phyloP scores from a whole-genome alignment of 2,329 filamentous ascomycete genomes.

The Coniella vitis region DNA sequence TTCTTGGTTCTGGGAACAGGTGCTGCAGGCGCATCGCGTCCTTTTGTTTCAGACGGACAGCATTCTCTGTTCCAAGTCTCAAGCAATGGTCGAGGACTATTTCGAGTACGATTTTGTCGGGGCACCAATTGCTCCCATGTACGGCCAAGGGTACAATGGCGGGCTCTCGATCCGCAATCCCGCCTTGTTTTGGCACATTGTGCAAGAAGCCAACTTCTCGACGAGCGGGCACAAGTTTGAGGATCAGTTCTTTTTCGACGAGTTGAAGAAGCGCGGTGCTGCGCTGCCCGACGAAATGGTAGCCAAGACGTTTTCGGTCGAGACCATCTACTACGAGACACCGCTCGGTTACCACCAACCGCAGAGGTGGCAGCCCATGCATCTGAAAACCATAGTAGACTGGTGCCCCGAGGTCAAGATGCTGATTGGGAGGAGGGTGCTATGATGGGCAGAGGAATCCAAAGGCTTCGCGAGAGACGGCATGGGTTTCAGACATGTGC shows the following conservation, averaged over 20 bases:
- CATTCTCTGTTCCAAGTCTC: slow-evolving; percentile 25
- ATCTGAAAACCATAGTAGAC: slow-evolving; percentile 10
- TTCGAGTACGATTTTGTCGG: slow-evolving; percentile 27
- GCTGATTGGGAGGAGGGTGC: slow-evolving; percentile 14
- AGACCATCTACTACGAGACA: slow-evolving; percentile 24
- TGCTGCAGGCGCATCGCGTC: slow-evolving; percentile 23
- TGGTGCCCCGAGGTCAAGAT: slow-evolving; percentile 17
- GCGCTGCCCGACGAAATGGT: slow-evolving; percentile 22
- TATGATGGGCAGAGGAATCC: not conserved
- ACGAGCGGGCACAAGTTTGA: slow-evolving; percentile 21
- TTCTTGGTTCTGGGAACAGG: slow-evolving; percentile 27
- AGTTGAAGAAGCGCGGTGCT: slow-evolving; percentile 21
- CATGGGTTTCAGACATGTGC: too few relatives aligned
- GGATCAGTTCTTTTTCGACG: slow-evolving; percentile 27
- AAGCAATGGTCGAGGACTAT: slow-evolving; percentile 25
- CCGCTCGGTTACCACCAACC: slow-evolving; percentile 24
- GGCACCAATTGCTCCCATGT: slow-evolving; percentile 22
- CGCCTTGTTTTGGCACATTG: slow-evolving; percentile 20
- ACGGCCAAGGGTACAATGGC: slow-evolving; percentile 25
- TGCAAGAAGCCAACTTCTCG: slow-evolving; percentile 17
- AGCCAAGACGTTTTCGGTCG: slow-evolving; percentile 24
- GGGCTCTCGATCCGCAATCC: slow-evolving; percentile 27
- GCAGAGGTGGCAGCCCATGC: slow-evolving; percentile 15
- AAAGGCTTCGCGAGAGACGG: too few relatives aligned
- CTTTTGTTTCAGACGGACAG: slow-evolving; percentile 29